Evolutionary conservation across 2,329 filamentous ascomycete genomes (phyloP), one percentile per base, ranked within the genome.

Genomic region (Scedosporium boydii): DNA sequence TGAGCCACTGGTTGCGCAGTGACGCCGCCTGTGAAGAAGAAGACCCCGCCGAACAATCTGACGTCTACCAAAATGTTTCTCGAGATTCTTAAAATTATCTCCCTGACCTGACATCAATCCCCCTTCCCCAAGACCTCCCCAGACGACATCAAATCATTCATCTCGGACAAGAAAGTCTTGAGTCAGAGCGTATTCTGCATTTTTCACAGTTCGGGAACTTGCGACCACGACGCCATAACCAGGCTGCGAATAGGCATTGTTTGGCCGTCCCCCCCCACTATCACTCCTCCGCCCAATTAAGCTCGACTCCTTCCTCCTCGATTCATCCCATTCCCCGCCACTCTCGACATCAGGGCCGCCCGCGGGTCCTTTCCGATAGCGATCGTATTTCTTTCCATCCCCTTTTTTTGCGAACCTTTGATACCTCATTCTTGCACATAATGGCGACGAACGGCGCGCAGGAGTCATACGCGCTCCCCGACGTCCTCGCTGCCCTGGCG

Each of bases 401-500:
- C 34, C 21, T 3, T 12, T 55, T 55, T 9, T 18, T 12, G 16
- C 21, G 16, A 26, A 23, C 23, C 18, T 55, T 38, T 57, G 7
- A 6, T 42, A 46, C 34, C 51, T 29, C 21, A 51, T 26, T 23
- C 3, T 3, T 34, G 27, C 27, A 60, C 71, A 72, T 63, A 73
- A 93, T 93, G 90, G 87, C 89, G 72, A 75, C 82, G 69, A 86
- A 82, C 73, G 79, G 80, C 68, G 77, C 81, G 67, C 82, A 86
- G 75, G 86, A 89, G 77, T 84, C 85, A 75, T 96, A 95, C 77
- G 85, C 86, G 76, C 90, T 91, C 66, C 75, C 78, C 56, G 80
- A 81, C 71, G 91, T 99, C 69, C 82, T 98, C 69, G 87, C 89
- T 68, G 95, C 93, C 66, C 87, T 98, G 77, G 85, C 87, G 72